These are phyloP conservation scores for Cymodocea nodosa DNA, from an alignment of 116 monocot species.

Conservation along the genomic window DNA sequence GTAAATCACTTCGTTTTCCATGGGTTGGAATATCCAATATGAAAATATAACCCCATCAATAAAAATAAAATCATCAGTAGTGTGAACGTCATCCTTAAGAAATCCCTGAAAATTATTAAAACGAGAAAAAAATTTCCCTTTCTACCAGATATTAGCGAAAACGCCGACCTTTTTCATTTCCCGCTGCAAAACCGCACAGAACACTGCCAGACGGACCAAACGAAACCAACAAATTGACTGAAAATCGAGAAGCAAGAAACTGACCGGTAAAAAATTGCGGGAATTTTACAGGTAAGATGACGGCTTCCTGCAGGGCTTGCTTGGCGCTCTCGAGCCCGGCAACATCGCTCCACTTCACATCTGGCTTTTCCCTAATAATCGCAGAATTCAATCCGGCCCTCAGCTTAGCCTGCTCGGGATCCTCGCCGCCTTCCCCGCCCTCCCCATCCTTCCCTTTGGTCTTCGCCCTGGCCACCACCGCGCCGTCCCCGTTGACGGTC, in stretches of 20 bases:
- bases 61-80: too few species aligned
- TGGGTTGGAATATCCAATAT: too few species aligned
- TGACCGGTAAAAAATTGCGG: constrained; percentile 95
- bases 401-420: constrained; percentile 78
- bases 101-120: too few species aligned
- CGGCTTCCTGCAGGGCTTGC: constrained; percentile 97
- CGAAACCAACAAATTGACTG: too few species aligned
- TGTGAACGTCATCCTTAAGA: too few species aligned
- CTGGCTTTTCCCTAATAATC: constrained; percentile 86
- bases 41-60: too few species aligned
- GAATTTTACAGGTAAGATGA: constrained; percentile 94
- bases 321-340: constrained; percentile 95
- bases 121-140: too few species aligned
- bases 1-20: too few species aligned
- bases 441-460: constrained; percentile 80
- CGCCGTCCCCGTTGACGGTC: constrained; percentile 54
- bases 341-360: constrained; percentile 95
- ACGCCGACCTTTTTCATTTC: too few species aligned
- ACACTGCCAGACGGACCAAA: too few species aligned
- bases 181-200: too few species aligned
- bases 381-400: constrained; percentile 83
- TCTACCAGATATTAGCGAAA: too few species aligned
- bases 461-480: constrained; percentile 71
- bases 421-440: constrained; percentile 30
- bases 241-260: background rate